Percentiles rank a stretch among this genome's conserved stretches.
phyloP scores from a whole-genome alignment of 192 early-diverging fungal genomes.

The Piromyces finnis region DNA sequence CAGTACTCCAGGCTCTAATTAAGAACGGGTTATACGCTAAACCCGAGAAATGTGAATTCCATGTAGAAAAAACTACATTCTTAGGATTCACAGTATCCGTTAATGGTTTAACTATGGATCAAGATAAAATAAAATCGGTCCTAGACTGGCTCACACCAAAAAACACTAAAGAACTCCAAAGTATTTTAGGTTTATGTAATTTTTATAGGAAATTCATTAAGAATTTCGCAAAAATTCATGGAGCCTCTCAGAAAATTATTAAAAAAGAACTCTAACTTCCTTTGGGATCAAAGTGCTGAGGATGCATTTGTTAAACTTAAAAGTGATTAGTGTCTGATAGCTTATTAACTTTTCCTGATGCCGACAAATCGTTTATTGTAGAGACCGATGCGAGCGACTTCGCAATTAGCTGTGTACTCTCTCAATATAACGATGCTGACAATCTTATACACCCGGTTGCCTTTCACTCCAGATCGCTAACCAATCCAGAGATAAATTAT shows the following conservation, averaged over 20 bases:
- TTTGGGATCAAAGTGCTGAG: not conserved
- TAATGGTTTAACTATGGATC: conserved; percentile 11
- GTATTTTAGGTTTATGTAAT: conserved; percentile 7
- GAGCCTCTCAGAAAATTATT: conserved; percentile 6
- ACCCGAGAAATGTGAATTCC: conserved; percentile 14
- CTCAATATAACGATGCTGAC: too few relatives aligned
- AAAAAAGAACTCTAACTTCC: not conserved
- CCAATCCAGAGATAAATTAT: too few relatives aligned
- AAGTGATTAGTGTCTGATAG: too few relatives aligned
- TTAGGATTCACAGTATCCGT: conserved; percentile 10
- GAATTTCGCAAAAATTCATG: conserved; percentile 4
- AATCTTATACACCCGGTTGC: too few relatives aligned
- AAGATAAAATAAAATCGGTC: conserved; percentile 8
- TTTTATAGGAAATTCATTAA: conserved; percentile 13
- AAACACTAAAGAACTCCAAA: conserved; percentile 1
- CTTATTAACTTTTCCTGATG: conserved; percentile 11
- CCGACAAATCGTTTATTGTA: conserved; percentile 4
- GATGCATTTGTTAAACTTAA: conserved; percentile 13
- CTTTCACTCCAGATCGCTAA: too few relatives aligned
- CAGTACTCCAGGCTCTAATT: conserved; percentile 5
- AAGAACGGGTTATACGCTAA: conserved; percentile 14
- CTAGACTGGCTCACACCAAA: conserved; percentile 5
- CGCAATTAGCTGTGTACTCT: too few relatives aligned
- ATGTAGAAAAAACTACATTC: not conserved
- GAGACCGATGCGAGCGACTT: conserved; percentile 18